phyloP scores from a whole-genome alignment of 2,329 filamentous ascomycete species.

The Fusarium verticillioides region DNA sequence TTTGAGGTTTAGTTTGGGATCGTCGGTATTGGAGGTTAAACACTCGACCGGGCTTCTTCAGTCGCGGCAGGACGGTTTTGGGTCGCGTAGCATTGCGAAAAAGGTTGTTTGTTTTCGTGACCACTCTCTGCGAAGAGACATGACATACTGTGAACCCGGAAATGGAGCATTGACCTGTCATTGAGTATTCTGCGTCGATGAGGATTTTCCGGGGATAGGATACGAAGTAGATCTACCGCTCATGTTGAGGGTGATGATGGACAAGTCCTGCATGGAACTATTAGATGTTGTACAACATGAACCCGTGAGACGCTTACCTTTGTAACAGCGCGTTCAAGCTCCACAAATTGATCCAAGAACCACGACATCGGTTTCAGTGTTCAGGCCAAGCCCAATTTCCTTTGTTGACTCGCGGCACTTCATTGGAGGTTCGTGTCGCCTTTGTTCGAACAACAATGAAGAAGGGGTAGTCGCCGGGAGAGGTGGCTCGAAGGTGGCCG shows the following conservation, averaged over 20 bases:
- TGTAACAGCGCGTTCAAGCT: too few species aligned
- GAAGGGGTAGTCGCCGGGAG: fast-evolving
- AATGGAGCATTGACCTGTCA: fast-evolving
- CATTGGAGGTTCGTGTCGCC: neutral
- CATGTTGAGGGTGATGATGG: neutral
- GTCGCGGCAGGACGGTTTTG: too few species aligned
- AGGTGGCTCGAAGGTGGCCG: neutral
- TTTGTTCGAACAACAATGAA: neutral
- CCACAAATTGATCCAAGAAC: too few species aligned
- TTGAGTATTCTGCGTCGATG: neutral
- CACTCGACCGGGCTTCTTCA: neutral
- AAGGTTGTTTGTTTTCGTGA: neutral
- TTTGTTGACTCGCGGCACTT: neutral
- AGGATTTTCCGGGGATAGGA: neutral
- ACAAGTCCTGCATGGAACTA: neutral
- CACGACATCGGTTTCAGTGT: fast-evolving
- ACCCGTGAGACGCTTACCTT: neutral
- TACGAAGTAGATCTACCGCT: neutral
- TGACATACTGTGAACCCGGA: neutral
- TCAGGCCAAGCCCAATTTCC: neutral
- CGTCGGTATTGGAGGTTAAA: neutral
- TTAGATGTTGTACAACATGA: neutral
- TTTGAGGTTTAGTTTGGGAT: fast-evolving
- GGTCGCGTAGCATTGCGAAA: neutral
- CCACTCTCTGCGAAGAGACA: neutral